A percentile compares a stretch with the other conserved stretches of the same genome.
Evolutionary conservation across 495 filamentous ascomycete genomes (phyloP).

Genomic region (Talaromyces trachyspermus): DNA sequence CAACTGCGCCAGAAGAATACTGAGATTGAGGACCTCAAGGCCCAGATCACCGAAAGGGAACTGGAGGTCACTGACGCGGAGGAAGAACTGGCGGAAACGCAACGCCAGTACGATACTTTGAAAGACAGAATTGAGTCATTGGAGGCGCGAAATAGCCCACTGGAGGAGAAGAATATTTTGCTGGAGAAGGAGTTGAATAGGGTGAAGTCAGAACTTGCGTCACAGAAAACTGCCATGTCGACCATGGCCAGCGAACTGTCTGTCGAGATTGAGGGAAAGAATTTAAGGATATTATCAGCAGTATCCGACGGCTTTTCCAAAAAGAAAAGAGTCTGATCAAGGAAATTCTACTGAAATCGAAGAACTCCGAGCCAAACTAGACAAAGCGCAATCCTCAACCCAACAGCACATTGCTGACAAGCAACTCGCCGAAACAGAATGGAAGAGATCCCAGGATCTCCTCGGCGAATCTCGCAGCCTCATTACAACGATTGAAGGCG

Average conservation of each 20-base stretch:
- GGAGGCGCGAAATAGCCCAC: conserved; percentile 31
- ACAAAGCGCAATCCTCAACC: conserved; percentile 23
- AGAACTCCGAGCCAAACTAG: conserved; percentile 21
- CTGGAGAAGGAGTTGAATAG: conserved; percentile 35
- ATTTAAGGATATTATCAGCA: conserved; percentile 35
- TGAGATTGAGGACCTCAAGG: conserved; percentile 37
- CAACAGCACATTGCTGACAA: conserved; percentile 19
- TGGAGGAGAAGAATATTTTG: conserved; percentile 36
- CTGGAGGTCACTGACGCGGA: conserved; percentile 32
- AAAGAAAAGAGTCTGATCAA: conserved; percentile 10
- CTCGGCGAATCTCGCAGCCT: conserved; percentile 34
- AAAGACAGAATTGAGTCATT: conserved; percentile 31
- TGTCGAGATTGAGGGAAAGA: conserved; percentile 24
- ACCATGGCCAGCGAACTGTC: conserved; percentile 36
- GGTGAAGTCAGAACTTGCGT: conserved; percentile 35
- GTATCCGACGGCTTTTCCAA: conserved; percentile 33
- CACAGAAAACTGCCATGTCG: conserved; percentile 36
- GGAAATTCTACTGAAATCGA: conserved; percentile 21
- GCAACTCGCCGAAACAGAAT: conserved; percentile 28
- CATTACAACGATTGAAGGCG: conserved; percentile 38
- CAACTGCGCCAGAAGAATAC: conserved; percentile 33
- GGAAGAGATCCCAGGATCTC: conserved; percentile 27
- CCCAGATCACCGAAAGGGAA: conserved; percentile 26
- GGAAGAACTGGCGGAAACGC: conserved; percentile 26
- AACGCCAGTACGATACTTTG: conserved; percentile 25